phyloP scores from a whole-genome alignment of 176 grass and related monocot genomes.

The Oryza rufipogon region DNA sequence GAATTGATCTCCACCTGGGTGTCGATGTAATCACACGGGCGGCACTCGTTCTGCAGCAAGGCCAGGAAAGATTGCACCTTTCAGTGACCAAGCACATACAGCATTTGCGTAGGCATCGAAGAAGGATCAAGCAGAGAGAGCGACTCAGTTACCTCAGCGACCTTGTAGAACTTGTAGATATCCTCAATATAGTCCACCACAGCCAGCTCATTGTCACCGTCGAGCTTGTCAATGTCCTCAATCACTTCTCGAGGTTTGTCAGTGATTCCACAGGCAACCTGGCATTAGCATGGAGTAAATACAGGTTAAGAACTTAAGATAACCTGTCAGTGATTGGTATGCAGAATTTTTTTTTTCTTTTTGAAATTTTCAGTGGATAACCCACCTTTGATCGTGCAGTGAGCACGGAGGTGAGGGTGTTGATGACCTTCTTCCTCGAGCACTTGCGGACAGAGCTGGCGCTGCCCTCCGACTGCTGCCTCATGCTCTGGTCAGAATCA shows the following conservation, averaged over 20 bases:
- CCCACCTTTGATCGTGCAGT: slow-evolving; percentile 87
- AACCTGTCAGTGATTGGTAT: background rate
- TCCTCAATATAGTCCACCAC: slow-evolving; percentile 91
- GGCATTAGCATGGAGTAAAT: slow-evolving; percentile 21
- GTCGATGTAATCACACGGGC: slow-evolving; percentile 74
- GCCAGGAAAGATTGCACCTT: slow-evolving; percentile 1
- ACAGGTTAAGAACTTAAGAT: background rate
- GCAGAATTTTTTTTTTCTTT: background rate
- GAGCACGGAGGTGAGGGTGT: slow-evolving; percentile 79
- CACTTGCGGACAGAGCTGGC: slow-evolving; percentile 40
- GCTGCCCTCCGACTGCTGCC: slow-evolving; percentile 33
- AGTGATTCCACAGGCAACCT: slow-evolving; percentile 61
- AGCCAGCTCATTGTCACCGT: slow-evolving; percentile 64
- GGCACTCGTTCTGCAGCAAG: slow-evolving; percentile 53
- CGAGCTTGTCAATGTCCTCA: slow-evolving; percentile 75
- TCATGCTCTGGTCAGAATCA: slow-evolving; percentile 40
- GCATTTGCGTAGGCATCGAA: background rate
- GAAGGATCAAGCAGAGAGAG: slow-evolving; percentile 2
- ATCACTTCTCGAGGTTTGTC: slow-evolving; percentile 50
- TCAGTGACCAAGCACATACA: slow-evolving; percentile 19
- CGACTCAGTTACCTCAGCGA: slow-evolving; percentile 55
- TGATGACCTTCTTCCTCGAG: slow-evolving; percentile 72
- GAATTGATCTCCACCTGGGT: slow-evolving; percentile 83
- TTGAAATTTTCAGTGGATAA: background rate
- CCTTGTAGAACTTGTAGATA: slow-evolving; percentile 83